Base-by-base conservation (phyloP, 2,329 filamentous ascomycete genomes). In the Neonectria punicea region DNA sequence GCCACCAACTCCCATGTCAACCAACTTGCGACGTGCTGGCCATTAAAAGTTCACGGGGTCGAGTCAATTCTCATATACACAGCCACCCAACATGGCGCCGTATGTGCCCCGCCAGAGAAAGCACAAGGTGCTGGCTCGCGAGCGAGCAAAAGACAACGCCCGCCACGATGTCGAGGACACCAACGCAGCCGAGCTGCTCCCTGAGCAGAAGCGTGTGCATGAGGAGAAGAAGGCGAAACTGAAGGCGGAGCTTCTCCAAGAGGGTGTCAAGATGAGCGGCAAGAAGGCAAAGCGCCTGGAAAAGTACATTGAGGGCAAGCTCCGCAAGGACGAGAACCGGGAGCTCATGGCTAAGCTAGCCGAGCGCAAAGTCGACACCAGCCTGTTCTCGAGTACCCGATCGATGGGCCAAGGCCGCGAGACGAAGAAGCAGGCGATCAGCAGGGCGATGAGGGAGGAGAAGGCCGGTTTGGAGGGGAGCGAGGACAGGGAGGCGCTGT, bases 241-340 rank as follows among this genome's bases (percentile, higher is more conserved):
- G 69, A 87, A 85, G 64, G 83, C 85, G 22, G 84, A 89, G 67
- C 74, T 90, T 61, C 81, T 79, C 60, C 77, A 82, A 25, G 81
- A 86, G 57, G 85, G 83, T 1, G 73, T 76, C 49, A 89, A 89
- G 73, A 82, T 90, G 75, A 89, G 83, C 73, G 83, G 87, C 65
- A 90, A 91, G 75, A 91, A 91, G 76, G 86, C 88, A 6, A 90
- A 91, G 80, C 84, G 89, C 2, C 76, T 91, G 43, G 89, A 90
- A 67, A 91, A 91, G 74, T 91, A 90, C 75, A 89, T 91, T 69
- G 94, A 98, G 74, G 96, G 87, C 63, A 99, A 99, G 85, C 84
- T 99, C 50, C 92, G 90, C 79, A 98, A 97, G 79, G 96, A 99
- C 76, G 95, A 98, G 79, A 97, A 93, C 74, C 85, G 93, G 30